These are phyloP conservation scores for Cercospora sp. DNA, from an alignment of 2,329 filamentous ascomycete species.

Conservation along the genomic window DNA sequence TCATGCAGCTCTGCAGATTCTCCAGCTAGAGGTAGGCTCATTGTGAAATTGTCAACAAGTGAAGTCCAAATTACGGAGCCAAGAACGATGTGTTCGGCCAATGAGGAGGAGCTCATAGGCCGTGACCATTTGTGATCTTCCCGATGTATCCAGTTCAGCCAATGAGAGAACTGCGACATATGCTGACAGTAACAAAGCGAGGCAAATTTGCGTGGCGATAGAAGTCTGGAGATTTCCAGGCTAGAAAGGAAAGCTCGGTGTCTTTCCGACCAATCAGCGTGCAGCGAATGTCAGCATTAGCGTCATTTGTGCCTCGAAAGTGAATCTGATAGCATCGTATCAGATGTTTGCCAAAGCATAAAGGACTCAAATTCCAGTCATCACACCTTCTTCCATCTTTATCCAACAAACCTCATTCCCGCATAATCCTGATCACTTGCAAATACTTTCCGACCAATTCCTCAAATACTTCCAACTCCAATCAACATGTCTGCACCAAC, in stretches of 20 bases:
- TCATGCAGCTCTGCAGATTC: background rate
- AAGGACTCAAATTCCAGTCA: background rate
- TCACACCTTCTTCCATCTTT: background rate
- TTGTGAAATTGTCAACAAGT: background rate
- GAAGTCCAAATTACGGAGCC: background rate
- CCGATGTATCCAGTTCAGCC: background rate
- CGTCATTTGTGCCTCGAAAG: constrained; percentile 10
- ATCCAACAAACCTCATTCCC: background rate
- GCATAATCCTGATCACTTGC: background rate
- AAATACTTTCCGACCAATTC: background rate
- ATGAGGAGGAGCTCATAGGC: background rate
- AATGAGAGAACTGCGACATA: background rate
- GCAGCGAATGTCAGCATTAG: constrained; percentile 13
- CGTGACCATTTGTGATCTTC: background rate
- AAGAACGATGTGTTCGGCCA: background rate
- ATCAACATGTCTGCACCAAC: constrained; percentile 42
- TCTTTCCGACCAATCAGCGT: constrained; percentile 9
- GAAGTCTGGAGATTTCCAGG: constrained; percentile 7
- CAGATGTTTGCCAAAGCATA: constrained; percentile 14
- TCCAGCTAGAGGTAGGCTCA: background rate
- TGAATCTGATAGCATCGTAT: constrained; percentile 20
- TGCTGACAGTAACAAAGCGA: constrained; percentile 8
- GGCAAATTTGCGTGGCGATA: constrained; percentile 10
- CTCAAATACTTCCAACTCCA: background rate
- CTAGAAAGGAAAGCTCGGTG: background rate